These are phyloP conservation scores for Fusarium sp. DNA, from an alignment of 2,329 filamentous ascomycete species.

Conservation along the genomic window DNA sequence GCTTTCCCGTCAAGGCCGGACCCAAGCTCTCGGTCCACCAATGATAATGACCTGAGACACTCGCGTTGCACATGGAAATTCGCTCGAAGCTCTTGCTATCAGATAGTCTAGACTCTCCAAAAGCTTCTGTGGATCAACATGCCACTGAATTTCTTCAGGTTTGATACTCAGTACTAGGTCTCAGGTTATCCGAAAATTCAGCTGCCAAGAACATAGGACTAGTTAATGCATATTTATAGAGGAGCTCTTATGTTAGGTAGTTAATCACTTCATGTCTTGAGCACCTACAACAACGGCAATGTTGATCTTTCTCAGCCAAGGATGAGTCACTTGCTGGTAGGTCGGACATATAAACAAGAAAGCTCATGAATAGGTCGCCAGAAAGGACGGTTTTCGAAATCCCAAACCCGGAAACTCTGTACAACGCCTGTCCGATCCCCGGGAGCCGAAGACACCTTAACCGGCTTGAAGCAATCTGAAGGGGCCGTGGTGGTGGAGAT, in stretches of 20 bases:
- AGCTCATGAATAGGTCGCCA: neutral
- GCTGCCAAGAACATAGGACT: neutral
- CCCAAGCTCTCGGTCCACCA: slow-evolving; percentile 9
- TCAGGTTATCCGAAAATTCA: neutral
- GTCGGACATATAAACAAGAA: neutral
- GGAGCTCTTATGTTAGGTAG: neutral
- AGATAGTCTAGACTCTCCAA: neutral
- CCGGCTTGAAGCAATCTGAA: neutral
- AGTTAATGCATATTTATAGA: neutral
- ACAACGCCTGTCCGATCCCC: neutral
- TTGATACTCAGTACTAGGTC: neutral
- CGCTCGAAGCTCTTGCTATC: neutral
- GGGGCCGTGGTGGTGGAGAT: neutral
- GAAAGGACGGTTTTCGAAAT: neutral
- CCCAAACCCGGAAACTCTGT: neutral
- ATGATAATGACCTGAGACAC: neutral
- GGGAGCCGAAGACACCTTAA: neutral
- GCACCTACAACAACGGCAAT: neutral
- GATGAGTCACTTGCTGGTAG: neutral
- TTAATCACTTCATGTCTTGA: neutral
- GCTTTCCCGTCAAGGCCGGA: slow-evolving; percentile 6
- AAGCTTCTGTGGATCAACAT: neutral
- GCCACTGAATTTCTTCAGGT: neutral
- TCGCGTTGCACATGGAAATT: neutral
- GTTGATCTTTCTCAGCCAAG: neutral